Evolutionary conservation across 2,329 filamentous ascomycete species (phyloP).

Genomic region (Dendrostoma leiphaemia): DNA sequence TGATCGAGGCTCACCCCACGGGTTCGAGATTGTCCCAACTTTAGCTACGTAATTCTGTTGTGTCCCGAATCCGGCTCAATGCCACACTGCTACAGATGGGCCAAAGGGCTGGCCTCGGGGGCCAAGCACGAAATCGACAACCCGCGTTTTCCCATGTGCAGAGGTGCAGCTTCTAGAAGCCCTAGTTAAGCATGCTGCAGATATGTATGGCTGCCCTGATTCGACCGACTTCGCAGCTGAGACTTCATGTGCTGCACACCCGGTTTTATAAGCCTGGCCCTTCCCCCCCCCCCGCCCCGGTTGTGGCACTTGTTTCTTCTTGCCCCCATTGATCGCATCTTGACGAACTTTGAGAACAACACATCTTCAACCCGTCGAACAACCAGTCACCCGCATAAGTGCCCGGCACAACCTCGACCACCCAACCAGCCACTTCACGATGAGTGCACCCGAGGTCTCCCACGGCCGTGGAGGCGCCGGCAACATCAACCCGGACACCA

Average conservation of each 20-base stretch:
- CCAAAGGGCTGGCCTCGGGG: no score
- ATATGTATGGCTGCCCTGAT: no score
- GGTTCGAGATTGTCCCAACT: no score
- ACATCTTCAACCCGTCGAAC: no score
- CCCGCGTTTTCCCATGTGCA: no score
- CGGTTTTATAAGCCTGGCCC: background rate
- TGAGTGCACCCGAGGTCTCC: constrained; percentile 48
- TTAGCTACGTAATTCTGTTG: no score
- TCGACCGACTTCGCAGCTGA: background rate
- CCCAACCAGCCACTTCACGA: constrained; percentile 20
- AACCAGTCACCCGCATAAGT: background rate
- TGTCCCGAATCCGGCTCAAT: no score
- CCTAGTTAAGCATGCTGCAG: background rate
- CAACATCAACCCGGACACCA: constrained; percentile 58
- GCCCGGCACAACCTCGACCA: background rate
- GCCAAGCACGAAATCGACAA: no score
- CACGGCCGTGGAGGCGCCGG: constrained; percentile 62
- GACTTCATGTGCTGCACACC: background rate
- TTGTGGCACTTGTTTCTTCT: background rate
- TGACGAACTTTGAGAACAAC: background rate
- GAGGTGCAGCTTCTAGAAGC: background rate
- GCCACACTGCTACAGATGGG: no score
- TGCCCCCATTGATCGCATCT: no score
- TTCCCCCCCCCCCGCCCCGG: no score
- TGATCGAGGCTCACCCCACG: no score